Conservation (phyloP, 805 yeast genomes). For the Suhomyces faveliae region DNA sequence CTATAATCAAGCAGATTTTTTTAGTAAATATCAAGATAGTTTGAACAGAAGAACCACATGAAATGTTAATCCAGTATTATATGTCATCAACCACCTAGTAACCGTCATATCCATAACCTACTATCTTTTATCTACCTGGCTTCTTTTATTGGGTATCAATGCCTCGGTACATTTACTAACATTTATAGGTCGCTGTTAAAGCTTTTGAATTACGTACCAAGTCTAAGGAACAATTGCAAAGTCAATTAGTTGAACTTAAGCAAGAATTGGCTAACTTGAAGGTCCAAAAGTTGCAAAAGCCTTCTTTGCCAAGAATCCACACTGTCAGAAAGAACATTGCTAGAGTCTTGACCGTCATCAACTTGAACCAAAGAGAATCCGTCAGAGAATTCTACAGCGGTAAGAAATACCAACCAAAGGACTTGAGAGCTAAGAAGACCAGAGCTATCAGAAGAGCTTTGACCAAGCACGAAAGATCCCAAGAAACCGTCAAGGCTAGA, state of each 20-base stretch:
- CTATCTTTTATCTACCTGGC: not conserved
- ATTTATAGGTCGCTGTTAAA: constrained; percentile 76
- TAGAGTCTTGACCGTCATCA: constrained; percentile 94
- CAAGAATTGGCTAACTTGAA: constrained; percentile 93
- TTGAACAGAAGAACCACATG: not conserved
- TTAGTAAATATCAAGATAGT: not conserved
- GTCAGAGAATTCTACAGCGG: constrained; percentile 94
- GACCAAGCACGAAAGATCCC: constrained; percentile 80
- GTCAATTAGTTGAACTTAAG: constrained; percentile 92
- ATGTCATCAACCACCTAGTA: not conserved
- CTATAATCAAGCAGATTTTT: not conserved
- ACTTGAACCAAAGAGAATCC: constrained; percentile 92
- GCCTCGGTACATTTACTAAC: constrained; percentile 20
- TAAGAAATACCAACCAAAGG: constrained; percentile 96
- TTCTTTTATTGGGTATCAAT: not conserved
- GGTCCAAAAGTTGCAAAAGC: constrained; percentile 91
- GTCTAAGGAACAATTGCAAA: constrained; percentile 94
- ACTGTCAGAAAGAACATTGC: constrained; percentile 98
- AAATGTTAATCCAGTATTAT: not conserved
- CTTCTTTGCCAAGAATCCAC: constrained; percentile 93
- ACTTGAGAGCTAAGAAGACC: constrained; percentile 99
- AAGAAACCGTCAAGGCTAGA: constrained; percentile 82
- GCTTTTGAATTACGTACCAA: constrained; percentile 95
- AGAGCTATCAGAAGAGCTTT: constrained; percentile 98
- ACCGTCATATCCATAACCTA: not conserved